Base-by-base conservation (phyloP, 208 protist genomes). In the Leptomonas seymouri region DNA sequence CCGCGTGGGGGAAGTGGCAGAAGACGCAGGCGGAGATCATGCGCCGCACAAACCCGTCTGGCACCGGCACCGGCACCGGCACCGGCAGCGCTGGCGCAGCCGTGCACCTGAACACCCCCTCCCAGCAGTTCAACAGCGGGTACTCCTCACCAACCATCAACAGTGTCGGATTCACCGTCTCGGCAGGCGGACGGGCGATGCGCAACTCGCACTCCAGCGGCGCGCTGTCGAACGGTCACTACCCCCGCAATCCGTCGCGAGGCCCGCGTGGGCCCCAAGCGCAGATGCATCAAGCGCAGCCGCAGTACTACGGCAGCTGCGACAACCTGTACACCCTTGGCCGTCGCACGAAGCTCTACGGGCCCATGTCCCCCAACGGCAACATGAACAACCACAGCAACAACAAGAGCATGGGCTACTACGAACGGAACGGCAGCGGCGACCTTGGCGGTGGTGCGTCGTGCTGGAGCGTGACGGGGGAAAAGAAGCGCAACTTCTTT, bases 1-100 rank as follows among this genome's bases (percentile, higher is more conserved):
- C 84, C 1, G 25, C 50, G 46, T 89, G 62, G 58, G 84, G 84
- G 21, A 57, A 45, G 49, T 80, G 72, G 74, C 84, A 89, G 65
- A 80, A 82, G 55, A 70, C 62, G n/a, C 70, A 68, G 30, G 82
- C 78, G 7, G 82, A 87, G 67, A 70, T 69, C 11, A 72, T 75
- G 71, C 67, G 70, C 36, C 67, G 69, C 39, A 67, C 74, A 5
- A 67, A 67, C 73, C 73, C 66, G 7, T 67, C 55, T 9, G 66
- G 66, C 46, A 70, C 44, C 60, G 66, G 73, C 51, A 71, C 55
- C 45, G 66, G 66, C 46, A 70, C 44, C 53, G 59, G 66, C 51
- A 71, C 55, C 45, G 66, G 67, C 51, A 68, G 67, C 36, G 60
- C 63, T 20, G 53, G 49, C 44, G 67, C 68, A 60, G 55, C 69